Base-by-base conservation (phyloP, 192 early-diverging fungal species). In the Backusella morwellensis region DNA sequence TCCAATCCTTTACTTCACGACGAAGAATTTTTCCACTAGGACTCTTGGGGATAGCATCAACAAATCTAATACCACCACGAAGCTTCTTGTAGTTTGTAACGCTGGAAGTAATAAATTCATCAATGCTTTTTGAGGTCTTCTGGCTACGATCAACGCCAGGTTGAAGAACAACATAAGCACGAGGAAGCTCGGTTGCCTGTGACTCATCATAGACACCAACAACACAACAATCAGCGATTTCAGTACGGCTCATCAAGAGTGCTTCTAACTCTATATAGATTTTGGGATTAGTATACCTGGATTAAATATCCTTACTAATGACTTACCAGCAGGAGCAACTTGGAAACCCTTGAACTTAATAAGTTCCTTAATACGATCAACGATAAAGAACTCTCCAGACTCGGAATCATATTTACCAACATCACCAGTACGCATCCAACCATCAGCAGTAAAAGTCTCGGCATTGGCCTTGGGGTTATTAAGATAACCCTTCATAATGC, bases 11-110 rank as follows among this genome's bases (percentile, higher is more conserved):
- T 29, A 82, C 74, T 52, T 93, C 86, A 15, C 92, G 85, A 19
- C 96, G 85, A 36, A 97, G 84, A 63, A 96, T 95, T 84, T 96
- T 96, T 59, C 95, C 96, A 17, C 90, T 88, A 4, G 92, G 86
- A 9, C 89, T 88, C 69, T 96, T 96, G n/a, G 94, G 94, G 72
- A 96, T 93, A 32, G 76, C 82, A 15, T 85, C 81, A 23, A 92
- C 88, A 76, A 94, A 84, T 23, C 85, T 88, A n/a, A 97, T 86
- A 1, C 95, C 95, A 29, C 93, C 96, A 19, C 91, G 82, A 34
- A 97, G 78, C 73, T 85, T 82, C 88, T 97, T 98, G 86, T 96
- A 91, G 14, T 85, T 79, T 21, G 92, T 86, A 7, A 95, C 94
- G 35, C 85, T 82, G 8, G 69, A 74, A 7, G 84, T 86, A 32